Base-by-base conservation (phyloP, 2,329 filamentous ascomycete genomes). In the Colletotrichum sp. region DNA sequence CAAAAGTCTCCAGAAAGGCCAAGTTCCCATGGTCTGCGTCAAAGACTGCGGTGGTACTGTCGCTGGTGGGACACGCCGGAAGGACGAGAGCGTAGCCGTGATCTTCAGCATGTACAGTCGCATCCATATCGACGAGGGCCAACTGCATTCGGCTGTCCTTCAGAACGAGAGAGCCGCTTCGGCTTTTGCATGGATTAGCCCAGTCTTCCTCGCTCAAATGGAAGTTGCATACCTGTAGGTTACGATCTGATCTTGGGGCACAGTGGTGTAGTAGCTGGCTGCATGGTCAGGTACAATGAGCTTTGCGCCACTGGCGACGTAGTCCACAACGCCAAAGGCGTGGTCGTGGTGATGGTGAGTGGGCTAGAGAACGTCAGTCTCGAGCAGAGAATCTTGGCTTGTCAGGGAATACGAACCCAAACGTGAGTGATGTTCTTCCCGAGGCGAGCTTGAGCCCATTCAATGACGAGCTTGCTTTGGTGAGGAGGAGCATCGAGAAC, bases 401-500 rank as follows among this genome's bases (percentile, higher is more conserved):
- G 9, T 57, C 52, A 0, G 0, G 7, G 10, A 24, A 30, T 66
- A 52, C 63, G 16, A 44, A 78, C 78, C 71, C 71, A 78, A 39
- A 78, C 57, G 65, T 78, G 76, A 4, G 76, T 75, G 3, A 78
- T 72, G 16, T 71, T 71, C 32, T 71, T 78, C 28, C 68, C 32
- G 2, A 78, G 64, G 32, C 55, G 72, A 8, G 76, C 39, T 49
- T 77, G 55, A 28, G 78, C 71, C 74, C 76, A 78, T 63, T 65
- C 70, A 24, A 78, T 77, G 6, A 78, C 66, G 16, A 78, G 74
- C 18, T 77, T 68, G 24, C 76, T 78, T 28, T 78, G 78, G n/a
- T 78, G 78, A 24, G 73, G 78, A 6, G 78, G 78, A 3, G 76
- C 71, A 32, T 78, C 78, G 13, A 73, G 68, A 2, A 78, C 77